Conservation (phyloP, 208 protist species). For the Leishmania tropica region DNA sequence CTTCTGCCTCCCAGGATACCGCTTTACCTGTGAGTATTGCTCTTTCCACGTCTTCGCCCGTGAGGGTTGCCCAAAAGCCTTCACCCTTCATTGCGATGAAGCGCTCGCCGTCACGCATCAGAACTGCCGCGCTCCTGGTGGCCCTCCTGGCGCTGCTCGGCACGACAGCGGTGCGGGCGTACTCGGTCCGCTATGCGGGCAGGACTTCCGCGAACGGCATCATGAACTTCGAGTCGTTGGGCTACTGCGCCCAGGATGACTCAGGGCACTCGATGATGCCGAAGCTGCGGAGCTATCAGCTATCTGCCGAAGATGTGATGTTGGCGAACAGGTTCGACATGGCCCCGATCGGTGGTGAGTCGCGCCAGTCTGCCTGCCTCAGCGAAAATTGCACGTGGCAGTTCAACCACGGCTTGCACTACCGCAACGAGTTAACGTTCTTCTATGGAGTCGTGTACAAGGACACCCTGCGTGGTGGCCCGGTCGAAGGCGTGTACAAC, state of each 20-base stretch:
- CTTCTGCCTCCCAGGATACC: not conserved
- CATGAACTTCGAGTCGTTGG: constrained; percentile 23
- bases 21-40: not conserved
- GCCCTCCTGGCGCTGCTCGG: constrained; percentile 21
- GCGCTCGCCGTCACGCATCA: not conserved
- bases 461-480: constrained; percentile 12
- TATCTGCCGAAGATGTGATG: constrained; percentile 20
- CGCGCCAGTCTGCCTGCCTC: constrained; percentile 47
- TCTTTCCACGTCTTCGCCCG: too few species aligned
- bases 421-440: constrained; percentile 51
- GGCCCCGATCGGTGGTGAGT: constrained; percentile 52
- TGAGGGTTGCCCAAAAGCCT: not conserved
- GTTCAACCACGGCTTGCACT: constrained; percentile 60
- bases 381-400: constrained; percentile 47
- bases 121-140: constrained; percentile 10
- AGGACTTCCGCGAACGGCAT: constrained; percentile 18
- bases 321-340: constrained; percentile 22
- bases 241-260: constrained; percentile 42
- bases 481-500: constrained; percentile 28
- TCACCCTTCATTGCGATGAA: not conserved
- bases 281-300: constrained; percentile 40
- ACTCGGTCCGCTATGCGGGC: constrained; percentile 45
- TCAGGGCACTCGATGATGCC: constrained; percentile 67
- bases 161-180: constrained; percentile 24
- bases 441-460: constrained; percentile 52